Evolutionary conservation across 257 asterid species (phyloP).

Genomic region (Petrea volubilis): DNA sequence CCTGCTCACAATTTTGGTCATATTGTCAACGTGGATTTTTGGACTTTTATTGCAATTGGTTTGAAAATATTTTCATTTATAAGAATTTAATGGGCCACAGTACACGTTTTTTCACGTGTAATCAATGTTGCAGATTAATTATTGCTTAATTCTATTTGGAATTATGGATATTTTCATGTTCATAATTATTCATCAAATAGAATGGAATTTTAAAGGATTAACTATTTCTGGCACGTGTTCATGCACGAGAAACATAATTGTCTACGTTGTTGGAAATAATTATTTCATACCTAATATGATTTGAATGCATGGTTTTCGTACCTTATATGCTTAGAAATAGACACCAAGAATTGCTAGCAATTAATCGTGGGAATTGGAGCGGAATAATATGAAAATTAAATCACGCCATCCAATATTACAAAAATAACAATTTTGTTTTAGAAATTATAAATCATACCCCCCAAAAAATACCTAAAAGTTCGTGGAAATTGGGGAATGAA

Average conservation of each 20-base stretch:
- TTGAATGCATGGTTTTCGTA: too few relatives aligned
- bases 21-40: slow-evolving; percentile 39
- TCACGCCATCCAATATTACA: not conserved
- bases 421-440: too few relatives aligned
- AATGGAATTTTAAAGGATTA: not conserved
- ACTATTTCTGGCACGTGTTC: slow-evolving; percentile 7
- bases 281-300: not conserved
- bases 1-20: slow-evolving; percentile 27
- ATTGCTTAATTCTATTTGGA: slow-evolving; percentile 5
- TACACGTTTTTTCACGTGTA: slow-evolving; percentile 44
- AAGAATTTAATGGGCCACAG: slow-evolving; percentile 29
- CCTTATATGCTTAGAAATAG: not conserved
- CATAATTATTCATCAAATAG: not conserved
- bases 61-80: slow-evolving; percentile 2
- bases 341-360: not conserved
- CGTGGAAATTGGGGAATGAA: not conserved
- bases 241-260: not conserved
- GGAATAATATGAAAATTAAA: not conserved
- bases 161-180: not conserved
- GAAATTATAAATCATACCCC: too few relatives aligned
- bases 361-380: slow-evolving; percentile 15
- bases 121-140: slow-evolving; percentile 9
- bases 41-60: slow-evolving; percentile 32
- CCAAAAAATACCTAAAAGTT: too few relatives aligned
- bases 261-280: slow-evolving; percentile 18